Evolutionary conservation across 371 early-diverging fungal species (phyloP), one percentile per base, ranked within the genome.

Genomic region (Nematocida ironsii): DNA sequence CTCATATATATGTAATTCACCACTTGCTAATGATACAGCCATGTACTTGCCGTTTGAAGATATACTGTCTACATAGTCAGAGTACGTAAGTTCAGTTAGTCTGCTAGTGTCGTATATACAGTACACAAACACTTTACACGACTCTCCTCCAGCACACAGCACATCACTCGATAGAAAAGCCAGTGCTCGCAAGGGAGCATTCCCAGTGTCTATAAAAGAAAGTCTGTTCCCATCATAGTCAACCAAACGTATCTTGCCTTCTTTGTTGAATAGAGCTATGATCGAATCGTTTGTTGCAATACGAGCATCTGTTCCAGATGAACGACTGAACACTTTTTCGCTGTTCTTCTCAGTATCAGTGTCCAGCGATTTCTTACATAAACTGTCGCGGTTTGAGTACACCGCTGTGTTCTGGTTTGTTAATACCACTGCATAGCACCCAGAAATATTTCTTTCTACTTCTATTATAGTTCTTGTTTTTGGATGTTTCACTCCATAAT

Each of bases 51-150:
- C 58, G 33, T 48, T 68, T 9, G 69, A 13, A 6, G 69, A 23
- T 7, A 78, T 71, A 33, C 61, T 57, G 6, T 78, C 80, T 13
- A 78, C 55, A 58, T 78, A 78, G 44, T 78, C 80, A n/a, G 54
- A 16, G 47, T 72, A 78, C 9, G 45, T 9, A 25, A 20, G n/a
- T 42, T 78, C 69, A 45, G 23, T 13, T 11, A 70, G 40, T 42
- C 44, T n/a, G 9, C 13, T 27, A 0, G 6, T 39, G 40, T 71
- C 80, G 25, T 50, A 57, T 18, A 70, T 44, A 16, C n/a, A 52
- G 45, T 67, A 78, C 52, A 78, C 64, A 6, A 13, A n/a, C 20
- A 78, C 58, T 47, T 39, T 56, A 56, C 69, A 78, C 56, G 55
- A 27, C 62, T 70, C 70, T 4, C 80, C 80, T 62, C 80, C 80